Evolutionary conservation across 2,329 filamentous ascomycete species (phyloP).

Genomic region (Fusarium sp.): DNA sequence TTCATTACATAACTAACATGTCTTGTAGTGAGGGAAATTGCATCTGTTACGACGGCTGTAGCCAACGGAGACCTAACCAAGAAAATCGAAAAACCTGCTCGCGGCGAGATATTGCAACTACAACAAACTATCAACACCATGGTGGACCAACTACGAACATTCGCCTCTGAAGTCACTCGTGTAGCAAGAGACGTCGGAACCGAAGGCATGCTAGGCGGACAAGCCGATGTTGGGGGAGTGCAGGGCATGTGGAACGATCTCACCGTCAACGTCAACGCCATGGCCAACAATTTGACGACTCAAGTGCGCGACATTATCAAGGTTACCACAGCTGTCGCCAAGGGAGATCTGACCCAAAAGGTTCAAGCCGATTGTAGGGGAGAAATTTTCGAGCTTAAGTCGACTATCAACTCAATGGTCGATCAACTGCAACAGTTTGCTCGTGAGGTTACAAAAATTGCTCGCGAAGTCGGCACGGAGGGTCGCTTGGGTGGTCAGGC

Average conservation of each 20-base stretch:
- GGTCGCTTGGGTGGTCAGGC: constrained; percentile 94
- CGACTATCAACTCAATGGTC: constrained; percentile 99
- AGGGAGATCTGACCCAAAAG: constrained; percentile 94
- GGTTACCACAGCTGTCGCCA: constrained; percentile 77
- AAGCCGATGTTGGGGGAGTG: constrained; percentile 84
- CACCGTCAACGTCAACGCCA: constrained; percentile 87
- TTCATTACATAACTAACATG: constrained; percentile 23
- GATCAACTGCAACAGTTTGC: constrained; percentile 97
- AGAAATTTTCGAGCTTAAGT: constrained; percentile 94
- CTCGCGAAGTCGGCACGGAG: constrained; percentile 95
- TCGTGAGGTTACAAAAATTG: constrained; percentile 95
- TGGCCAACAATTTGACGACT: constrained; percentile 87
- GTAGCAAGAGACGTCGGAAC: constrained; percentile 87
- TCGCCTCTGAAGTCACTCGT: constrained; percentile 84
- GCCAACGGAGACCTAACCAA: constrained; percentile 85
- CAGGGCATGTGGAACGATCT: constrained; percentile 91
- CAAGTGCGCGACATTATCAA: constrained; percentile 96
- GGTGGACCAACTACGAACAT: constrained; percentile 86
- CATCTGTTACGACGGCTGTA: constrained; percentile 84
- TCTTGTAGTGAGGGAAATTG: constrained; percentile 78
- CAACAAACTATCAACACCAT: constrained; percentile 91
- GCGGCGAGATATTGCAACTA: constrained; percentile 83
- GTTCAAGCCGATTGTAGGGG: constrained; percentile 92
- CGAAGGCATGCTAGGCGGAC: constrained; percentile 83
- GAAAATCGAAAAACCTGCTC: constrained; percentile 83